Evolutionary conservation across 306 rosid genomes (phyloP).

Genomic region (Sesbania bispinosa): DNA sequence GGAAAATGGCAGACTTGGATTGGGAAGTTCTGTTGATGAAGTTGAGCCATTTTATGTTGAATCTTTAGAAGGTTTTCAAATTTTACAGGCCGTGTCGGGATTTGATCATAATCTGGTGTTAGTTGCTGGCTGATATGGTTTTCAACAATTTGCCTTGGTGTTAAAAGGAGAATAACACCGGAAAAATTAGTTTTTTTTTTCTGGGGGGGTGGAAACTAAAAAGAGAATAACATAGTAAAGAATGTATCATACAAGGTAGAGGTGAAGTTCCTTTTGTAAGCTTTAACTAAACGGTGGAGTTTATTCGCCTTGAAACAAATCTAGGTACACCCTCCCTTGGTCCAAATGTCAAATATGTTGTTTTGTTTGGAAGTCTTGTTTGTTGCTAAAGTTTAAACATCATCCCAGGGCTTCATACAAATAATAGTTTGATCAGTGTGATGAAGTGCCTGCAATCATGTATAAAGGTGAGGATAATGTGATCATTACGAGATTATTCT

Average conservation of each 20-base stretch:
- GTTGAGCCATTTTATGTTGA: constrained; percentile 58
- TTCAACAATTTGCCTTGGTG: too few species aligned
- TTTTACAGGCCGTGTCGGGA: constrained; percentile 81
- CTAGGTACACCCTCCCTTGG: constrained; percentile 4
- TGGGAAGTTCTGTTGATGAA: constrained; percentile 69
- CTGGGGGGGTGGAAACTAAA: too few species aligned
- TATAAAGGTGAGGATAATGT: not conserved
- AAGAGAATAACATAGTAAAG: not conserved
- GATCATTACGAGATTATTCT: not conserved
- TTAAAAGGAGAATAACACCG: too few species aligned
- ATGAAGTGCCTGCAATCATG: not conserved
- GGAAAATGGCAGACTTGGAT: constrained; percentile 85
- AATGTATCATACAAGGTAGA: not conserved
- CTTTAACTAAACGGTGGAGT: not conserved
- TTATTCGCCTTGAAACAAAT: not conserved
- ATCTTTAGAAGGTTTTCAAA: too few species aligned
- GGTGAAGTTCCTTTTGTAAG: not conserved
- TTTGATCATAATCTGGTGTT: constrained; percentile 80
- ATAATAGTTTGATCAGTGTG: too few species aligned
- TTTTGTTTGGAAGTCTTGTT: not conserved
- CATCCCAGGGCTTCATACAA: not conserved
- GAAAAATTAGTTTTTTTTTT: too few species aligned
- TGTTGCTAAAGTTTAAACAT: too few species aligned
- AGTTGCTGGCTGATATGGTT: constrained; percentile 52
- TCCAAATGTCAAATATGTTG: constrained; percentile 13